Evolutionary conservation across 148 eudicot genomes (phyloP), one percentile per base, ranked within the genome.

Genomic region (Amaranthus cruentus): DNA sequence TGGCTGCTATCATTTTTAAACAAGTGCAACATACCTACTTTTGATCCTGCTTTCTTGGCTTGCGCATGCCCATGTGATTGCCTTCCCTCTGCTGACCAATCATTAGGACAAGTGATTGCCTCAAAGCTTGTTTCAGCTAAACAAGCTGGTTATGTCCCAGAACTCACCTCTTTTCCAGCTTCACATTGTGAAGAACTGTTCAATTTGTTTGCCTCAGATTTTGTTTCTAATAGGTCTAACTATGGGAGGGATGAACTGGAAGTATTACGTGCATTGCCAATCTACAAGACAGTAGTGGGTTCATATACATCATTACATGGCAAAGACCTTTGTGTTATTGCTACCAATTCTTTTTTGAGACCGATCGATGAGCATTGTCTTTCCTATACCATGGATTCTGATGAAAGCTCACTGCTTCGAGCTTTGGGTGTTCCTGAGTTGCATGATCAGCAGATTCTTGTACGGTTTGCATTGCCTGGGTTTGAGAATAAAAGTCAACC

Each of bases 1-100:
- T 95, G 97, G 99, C 80, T 95, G 81, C 74, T 86, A 56, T 86
- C 90, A 56, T 74, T 95, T 76, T 82, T 95, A 72, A 92, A 92
- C 84, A 96, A 95, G 72, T 92, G 91, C 81, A 91, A 92, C 66
- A 95, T 95, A 83, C 99, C 99, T 51, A 76, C 85, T 14, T 89
- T 81, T 83, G 97, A 95, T 81, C 81, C 86, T 64, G 66, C 87
- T 81, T 95, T 88, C 85, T 69, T 95, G 85, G 97, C 90, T 55
- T 91, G 89, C 82, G 97, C 90, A 80, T 82, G 78, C 68, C 66
- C 88, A 70, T 85, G 87, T 77, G 81, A 85, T 69, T 91, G 89
- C 81, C 86, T 92, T 58, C 99, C 96, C 9, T 64, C 75, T 55
- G 71, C 75, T 69, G 91, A 82, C 70, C 88, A 83, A 68, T 90